Conservation (phyloP, 768 basidiomycete genomes). For the Rhizopogon sp. region DNA sequence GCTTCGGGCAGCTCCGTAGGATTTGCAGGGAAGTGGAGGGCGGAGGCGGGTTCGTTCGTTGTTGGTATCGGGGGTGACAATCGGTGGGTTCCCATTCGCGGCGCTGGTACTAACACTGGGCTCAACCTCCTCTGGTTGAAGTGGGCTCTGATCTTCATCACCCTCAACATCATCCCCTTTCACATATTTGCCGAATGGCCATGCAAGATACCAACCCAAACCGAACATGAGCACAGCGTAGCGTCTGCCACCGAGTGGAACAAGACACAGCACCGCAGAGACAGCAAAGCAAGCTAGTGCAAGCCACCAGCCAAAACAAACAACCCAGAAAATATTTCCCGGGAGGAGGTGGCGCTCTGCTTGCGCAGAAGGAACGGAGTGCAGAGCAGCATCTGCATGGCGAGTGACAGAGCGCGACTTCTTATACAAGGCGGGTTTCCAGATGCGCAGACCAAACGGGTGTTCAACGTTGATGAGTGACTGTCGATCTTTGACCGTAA, state of each 20-base stretch:
- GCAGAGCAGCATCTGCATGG: slow-evolving; percentile 91
- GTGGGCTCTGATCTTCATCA: slow-evolving; percentile 34
- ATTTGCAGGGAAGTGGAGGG: slow-evolving; percentile 39
- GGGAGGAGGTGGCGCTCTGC: slow-evolving; percentile 90
- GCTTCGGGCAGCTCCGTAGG: slow-evolving; percentile 60
- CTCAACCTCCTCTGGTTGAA: slow-evolving; percentile 29
- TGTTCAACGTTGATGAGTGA: slow-evolving; percentile 99
- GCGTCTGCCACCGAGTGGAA: slow-evolving; percentile 77
- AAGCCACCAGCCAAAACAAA: slow-evolving; percentile 94
- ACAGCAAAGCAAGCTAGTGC: slow-evolving; percentile 63
- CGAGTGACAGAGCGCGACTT: slow-evolving; percentile 96
- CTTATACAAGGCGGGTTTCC: slow-evolving; percentile 99
- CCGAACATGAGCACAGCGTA: slow-evolving; percentile 88
- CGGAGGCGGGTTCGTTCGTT: slow-evolving; percentile 34
- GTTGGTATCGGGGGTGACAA: slow-evolving; percentile 43
- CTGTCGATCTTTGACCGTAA: slow-evolving; percentile 92
- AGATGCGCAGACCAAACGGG: slow-evolving; percentile 97
- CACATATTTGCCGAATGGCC: slow-evolving; percentile 99
- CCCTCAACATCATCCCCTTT: slow-evolving; percentile 69
- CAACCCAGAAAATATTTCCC: slow-evolving; percentile 90
- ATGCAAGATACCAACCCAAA: slow-evolving; percentile 91
- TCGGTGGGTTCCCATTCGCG: slow-evolving; percentile 30
- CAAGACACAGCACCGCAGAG: slow-evolving; percentile 60
- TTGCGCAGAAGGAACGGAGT: slow-evolving; percentile 87
- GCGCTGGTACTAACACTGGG: slow-evolving; percentile 11